Conservation (phyloP, 2,329 filamentous ascomycete species). For the Pezizomycotina sp. region DNA sequence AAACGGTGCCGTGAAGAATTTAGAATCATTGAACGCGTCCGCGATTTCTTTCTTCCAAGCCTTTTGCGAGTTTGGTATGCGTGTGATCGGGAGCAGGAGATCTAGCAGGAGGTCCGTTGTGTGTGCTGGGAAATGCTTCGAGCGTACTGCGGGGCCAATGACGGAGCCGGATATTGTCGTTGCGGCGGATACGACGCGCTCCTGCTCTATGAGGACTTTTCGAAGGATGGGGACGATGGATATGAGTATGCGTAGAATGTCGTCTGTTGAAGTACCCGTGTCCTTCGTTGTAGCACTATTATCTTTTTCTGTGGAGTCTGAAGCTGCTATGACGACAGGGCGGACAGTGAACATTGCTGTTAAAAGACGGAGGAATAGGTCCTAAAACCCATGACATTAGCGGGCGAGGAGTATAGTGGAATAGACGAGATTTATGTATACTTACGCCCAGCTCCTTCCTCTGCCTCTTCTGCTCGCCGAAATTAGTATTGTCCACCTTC, state of each 20-base stretch:
- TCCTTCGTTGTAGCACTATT: conserved; percentile 29
- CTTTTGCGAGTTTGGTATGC: conserved; percentile 65
- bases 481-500: conserved; percentile 71
- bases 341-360: conserved; percentile 89
- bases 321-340: conserved; percentile 47
- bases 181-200: conserved; percentile 63
- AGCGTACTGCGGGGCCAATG: conserved; percentile 63
- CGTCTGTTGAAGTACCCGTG: conserved; percentile 41
- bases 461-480: conserved; percentile 25
- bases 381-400: conserved; percentile 37
- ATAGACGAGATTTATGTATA: not conserved
- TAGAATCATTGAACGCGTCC: conserved; percentile 79
- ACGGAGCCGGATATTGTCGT: conserved; percentile 68
- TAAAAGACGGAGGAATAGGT: conserved; percentile 72
- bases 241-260: conserved; percentile 65
- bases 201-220: conserved; percentile 68
- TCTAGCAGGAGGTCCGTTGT: conserved; percentile 54
- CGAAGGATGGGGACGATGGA: conserved; percentile 63
- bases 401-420: not conserved
- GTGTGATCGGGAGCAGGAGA: conserved; percentile 60
- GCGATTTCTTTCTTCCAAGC: conserved; percentile 82
- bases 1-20: conserved; percentile 60
- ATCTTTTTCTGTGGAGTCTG: conserved; percentile 38
- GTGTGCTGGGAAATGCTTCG: conserved; percentile 74
- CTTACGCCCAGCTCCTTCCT: conserved; percentile 24